Evolutionary conservation across 805 yeast species (phyloP).

Genomic region (Myxozyma monticola): DNA sequence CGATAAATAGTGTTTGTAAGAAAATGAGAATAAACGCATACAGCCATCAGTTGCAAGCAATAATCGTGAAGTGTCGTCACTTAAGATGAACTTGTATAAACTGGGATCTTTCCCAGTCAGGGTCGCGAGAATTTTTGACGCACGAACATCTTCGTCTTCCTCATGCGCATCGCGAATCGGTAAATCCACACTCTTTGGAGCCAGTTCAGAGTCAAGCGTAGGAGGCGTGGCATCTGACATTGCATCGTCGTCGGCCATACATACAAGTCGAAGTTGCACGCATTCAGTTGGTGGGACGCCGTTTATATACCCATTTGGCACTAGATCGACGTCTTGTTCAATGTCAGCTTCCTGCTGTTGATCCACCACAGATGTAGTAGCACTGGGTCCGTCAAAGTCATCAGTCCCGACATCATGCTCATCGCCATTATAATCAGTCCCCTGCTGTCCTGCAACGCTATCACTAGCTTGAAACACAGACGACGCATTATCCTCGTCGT

Average conservation of each 20-base stretch:
- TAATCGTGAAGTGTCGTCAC: conserved; percentile 12
- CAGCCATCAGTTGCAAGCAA: conserved; percentile 2
- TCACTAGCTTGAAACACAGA: too few relatives aligned
- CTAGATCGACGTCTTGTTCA: too few relatives aligned
- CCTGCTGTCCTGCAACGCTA: too few relatives aligned
- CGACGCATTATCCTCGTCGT: not conserved
- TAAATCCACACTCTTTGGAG: too few relatives aligned
- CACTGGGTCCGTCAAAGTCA: too few relatives aligned
- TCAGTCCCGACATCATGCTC: too few relatives aligned
- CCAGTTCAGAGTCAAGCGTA: too few relatives aligned
- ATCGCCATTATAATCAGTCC: too few relatives aligned
- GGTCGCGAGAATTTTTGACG: conserved; percentile 8
- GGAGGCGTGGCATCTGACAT: not conserved
- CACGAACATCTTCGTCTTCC: conserved; percentile 19
- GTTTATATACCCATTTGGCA: too few relatives aligned
- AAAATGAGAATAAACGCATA: conserved; percentile 15
- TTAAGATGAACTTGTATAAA: not conserved
- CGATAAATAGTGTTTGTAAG: not conserved
- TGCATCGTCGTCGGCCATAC: conserved; percentile 2
- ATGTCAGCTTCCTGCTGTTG: too few relatives aligned
- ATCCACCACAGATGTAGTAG: too few relatives aligned
- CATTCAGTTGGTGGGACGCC: too few relatives aligned
- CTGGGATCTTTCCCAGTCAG: not conserved
- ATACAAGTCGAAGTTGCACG: not conserved
- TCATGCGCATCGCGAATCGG: conserved; percentile 11